phyloP scores from a whole-genome alignment of 2,329 filamentous ascomycete species.

The Sclerotinia spermophila region DNA sequence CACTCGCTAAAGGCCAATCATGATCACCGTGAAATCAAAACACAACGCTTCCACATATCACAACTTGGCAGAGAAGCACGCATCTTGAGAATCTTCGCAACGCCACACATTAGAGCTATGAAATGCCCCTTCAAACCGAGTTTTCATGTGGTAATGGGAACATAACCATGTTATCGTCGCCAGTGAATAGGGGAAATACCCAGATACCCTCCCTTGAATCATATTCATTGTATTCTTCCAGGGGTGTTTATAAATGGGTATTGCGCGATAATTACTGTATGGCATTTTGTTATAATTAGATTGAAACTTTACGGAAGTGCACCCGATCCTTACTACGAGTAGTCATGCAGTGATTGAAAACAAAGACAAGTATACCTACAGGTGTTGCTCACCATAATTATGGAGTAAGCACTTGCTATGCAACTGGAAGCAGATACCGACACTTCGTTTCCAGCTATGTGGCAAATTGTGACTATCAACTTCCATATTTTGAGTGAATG shows the following conservation, averaged over 20 bases:
- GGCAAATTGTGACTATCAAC: background rate
- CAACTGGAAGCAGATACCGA: background rate
- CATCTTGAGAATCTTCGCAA: background rate
- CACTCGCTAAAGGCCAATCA: slow-evolving; percentile 7
- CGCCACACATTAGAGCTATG: background rate
- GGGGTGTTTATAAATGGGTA: background rate
- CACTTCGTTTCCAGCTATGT: background rate
- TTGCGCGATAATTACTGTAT: background rate
- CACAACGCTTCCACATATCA: slow-evolving; percentile 3
- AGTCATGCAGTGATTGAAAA: background rate
- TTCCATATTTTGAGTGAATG: background rate
- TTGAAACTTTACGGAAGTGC: background rate
- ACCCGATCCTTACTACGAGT: background rate
- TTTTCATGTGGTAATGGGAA: background rate
- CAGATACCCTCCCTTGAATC: background rate
- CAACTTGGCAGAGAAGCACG: background rate
- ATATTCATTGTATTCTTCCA: background rate
- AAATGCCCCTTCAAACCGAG: background rate
- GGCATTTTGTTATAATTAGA: background rate
- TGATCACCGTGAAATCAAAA: background rate
- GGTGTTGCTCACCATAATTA: no score
- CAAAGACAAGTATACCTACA: background rate
- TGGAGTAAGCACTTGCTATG: background rate
- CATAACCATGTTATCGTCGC: background rate
- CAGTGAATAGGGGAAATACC: background rate